These are phyloP conservation scores for Lanzia echinophila DNA, from an alignment of 2,329 filamentous ascomycete species.

Conservation along the genomic window DNA sequence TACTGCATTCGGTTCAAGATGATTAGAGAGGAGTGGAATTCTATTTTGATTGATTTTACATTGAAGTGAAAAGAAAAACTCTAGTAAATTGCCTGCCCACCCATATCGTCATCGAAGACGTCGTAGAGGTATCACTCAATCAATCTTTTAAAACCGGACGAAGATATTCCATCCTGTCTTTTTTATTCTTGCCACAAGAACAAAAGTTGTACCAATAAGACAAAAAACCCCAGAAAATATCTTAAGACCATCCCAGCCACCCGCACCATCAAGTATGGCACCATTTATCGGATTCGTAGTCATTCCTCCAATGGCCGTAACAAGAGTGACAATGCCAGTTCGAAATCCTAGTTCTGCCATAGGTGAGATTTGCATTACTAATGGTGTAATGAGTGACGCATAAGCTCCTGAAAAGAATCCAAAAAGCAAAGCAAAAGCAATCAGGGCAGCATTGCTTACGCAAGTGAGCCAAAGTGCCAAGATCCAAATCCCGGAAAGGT, in stretches of 20 bases:
- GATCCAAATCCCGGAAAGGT: conserved; percentile 36
- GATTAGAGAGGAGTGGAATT: no score
- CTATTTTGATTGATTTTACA: no score
- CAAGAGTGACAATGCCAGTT: conserved; percentile 53
- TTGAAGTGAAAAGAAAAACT: no score
- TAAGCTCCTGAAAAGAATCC: conserved; percentile 52
- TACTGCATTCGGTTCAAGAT: no score
- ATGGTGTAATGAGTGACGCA: conserved; percentile 40
- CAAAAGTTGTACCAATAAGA: conserved; percentile 1
- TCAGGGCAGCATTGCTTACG: conserved; percentile 45
- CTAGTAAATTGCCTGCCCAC: no score
- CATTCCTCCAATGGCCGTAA: conserved; percentile 55
- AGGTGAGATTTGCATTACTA: conserved; percentile 64
- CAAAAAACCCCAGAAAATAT: conserved; percentile 8
- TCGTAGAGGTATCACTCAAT: background rate
- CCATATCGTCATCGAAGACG: background rate
- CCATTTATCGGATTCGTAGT: conserved; percentile 60
- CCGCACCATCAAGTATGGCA: conserved; percentile 39
- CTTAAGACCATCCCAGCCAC: background rate
- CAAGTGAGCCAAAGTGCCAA: conserved; percentile 54
- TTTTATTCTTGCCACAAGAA: conserved; percentile 1
- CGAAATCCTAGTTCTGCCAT: conserved; percentile 62
- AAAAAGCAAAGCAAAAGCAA: conserved; percentile 56
- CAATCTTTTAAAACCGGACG: background rate
- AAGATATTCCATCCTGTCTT: conserved; percentile 3